phyloP scores from a whole-genome alignment of 768 basidiomycete genomes.

The Lentinula detonsa region DNA sequence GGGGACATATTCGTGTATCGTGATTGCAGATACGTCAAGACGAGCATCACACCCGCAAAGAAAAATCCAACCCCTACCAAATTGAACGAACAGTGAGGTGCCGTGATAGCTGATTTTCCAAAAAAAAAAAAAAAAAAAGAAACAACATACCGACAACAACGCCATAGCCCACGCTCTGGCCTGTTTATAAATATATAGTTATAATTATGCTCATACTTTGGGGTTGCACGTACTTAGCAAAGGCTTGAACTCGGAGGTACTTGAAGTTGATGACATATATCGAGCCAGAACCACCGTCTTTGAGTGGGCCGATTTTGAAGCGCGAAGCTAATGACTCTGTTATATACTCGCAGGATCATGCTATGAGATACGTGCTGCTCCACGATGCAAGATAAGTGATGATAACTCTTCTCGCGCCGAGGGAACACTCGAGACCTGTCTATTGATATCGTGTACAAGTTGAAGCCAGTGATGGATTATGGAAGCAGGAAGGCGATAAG shows the following conservation, averaged over 20 bases:
- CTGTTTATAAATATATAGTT: conserved; percentile 13
- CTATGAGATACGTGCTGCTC: not conserved
- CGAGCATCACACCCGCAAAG: conserved; percentile 41
- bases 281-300: not conserved
- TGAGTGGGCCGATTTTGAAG: not conserved
- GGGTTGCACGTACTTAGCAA: conserved; percentile 23
- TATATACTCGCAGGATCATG: not conserved
- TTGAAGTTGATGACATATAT: not conserved
- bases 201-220: not conserved
- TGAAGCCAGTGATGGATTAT: no score
- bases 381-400: not conserved
- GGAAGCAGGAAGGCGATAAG: not conserved
- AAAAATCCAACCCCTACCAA: conserved; percentile 41
- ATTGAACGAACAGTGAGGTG: not conserved
- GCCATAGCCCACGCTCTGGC: conserved; percentile 42
- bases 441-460: not conserved
- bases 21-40: conserved; percentile 37
- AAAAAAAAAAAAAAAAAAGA: not conserved
- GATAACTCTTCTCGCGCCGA: not conserved
- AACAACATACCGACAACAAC: conserved; percentile 35
- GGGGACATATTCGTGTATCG: conserved; percentile 42
- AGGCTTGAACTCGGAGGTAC: conserved; percentile 31
- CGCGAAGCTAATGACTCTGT: not conserved
- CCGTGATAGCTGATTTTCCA: not conserved
- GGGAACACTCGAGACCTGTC: not conserved